A percentile compares a stretch with the other conserved stretches of the same genome.
Evolutionary conservation across 2,329 filamentous ascomycete genomes (phyloP).

Genomic region (Verticillium zaregamsianum): DNA sequence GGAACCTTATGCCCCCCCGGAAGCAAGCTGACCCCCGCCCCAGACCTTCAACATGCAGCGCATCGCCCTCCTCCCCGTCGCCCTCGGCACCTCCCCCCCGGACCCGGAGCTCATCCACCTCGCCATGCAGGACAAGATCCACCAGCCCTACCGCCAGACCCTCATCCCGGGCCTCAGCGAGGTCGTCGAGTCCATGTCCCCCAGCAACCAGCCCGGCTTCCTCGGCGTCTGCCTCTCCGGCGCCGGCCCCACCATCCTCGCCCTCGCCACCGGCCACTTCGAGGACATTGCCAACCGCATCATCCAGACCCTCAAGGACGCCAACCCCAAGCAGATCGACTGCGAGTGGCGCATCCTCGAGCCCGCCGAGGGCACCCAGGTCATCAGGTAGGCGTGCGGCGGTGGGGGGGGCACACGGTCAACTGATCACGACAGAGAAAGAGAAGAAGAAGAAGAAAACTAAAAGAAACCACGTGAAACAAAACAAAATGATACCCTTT

Average conservation of each 20-base stretch:
- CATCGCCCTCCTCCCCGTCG: conserved; percentile 84
- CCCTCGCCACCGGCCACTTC: conserved; percentile 86
- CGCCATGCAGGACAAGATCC: conserved; percentile 97
- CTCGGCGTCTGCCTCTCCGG: conserved; percentile 93
- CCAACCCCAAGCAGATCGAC: conserved; percentile 58
- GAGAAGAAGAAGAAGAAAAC: background rate
- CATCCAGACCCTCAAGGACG: conserved; percentile 66
- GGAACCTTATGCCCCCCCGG: background rate
- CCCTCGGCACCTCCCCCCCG: conserved; percentile 83
- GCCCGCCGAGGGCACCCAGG: conserved; percentile 69
- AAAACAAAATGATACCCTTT: background rate
- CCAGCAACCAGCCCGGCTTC: conserved; percentile 78
- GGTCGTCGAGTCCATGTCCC: conserved; percentile 88
- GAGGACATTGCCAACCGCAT: conserved; percentile 79
- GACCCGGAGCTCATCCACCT: conserved; percentile 93
- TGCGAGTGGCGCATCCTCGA: conserved; percentile 87
- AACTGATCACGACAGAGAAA: background rate
- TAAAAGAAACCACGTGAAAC: background rate
- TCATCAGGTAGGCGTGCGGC: conserved; percentile 28
- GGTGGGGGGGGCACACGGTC: too few relatives aligned
- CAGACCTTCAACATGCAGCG: conserved; percentile 89
- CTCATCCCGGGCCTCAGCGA: conserved; percentile 89
- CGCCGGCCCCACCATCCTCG: conserved; percentile 90
- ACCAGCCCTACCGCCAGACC: conserved; percentile 90
- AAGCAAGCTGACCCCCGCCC: background rate